phyloP scores from a whole-genome alignment of 140 eudicot genomes.

The Oenanthe javanica region DNA sequence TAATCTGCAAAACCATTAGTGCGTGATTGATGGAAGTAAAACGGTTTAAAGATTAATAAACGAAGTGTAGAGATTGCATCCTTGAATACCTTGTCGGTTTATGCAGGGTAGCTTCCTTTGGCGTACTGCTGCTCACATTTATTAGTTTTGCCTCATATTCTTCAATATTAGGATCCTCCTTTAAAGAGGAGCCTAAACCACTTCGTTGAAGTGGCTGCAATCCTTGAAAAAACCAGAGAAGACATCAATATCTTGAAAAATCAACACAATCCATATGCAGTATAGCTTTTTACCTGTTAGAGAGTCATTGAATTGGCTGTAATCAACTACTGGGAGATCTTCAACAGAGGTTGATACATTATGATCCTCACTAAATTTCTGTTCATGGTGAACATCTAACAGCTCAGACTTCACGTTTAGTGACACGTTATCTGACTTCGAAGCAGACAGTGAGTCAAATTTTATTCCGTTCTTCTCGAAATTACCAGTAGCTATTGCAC shows the following conservation, averaged over 20 bases:
- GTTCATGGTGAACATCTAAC: conserved; percentile 5
- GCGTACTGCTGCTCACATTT: conserved; percentile 12
- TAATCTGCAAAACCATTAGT: conserved; percentile 42
- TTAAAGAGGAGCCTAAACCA: conserved; percentile 16
- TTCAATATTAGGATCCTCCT: conserved; percentile 10
- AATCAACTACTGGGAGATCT: conserved; percentile 12
- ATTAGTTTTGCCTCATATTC: conserved; percentile 7
- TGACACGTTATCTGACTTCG: conserved; percentile 16
- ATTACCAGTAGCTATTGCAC: conserved; percentile 1
- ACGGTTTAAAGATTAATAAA: neutral
- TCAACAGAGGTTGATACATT: conserved; percentile 20
- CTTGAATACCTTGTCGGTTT: conserved; percentile 62
- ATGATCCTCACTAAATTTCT: conserved; percentile 26
- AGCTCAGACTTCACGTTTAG: conserved; percentile 41
- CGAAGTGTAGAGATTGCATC: conserved; percentile 1
- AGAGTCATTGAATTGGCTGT: conserved; percentile 13
- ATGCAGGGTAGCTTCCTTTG: conserved; percentile 44
- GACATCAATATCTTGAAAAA: neutral
- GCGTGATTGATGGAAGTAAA: conserved; percentile 9
- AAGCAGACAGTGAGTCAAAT: neutral
- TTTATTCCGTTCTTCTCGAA: conserved; percentile 16
- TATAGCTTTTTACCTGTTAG: conserved; percentile 26
- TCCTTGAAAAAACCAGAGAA: conserved; percentile 32
- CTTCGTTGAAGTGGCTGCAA: conserved; percentile 31
- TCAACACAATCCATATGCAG: neutral